These are phyloP conservation scores for Eleusine coracana DNA, from an alignment of 176 grass and related monocot species.

Conservation along the genomic window DNA sequence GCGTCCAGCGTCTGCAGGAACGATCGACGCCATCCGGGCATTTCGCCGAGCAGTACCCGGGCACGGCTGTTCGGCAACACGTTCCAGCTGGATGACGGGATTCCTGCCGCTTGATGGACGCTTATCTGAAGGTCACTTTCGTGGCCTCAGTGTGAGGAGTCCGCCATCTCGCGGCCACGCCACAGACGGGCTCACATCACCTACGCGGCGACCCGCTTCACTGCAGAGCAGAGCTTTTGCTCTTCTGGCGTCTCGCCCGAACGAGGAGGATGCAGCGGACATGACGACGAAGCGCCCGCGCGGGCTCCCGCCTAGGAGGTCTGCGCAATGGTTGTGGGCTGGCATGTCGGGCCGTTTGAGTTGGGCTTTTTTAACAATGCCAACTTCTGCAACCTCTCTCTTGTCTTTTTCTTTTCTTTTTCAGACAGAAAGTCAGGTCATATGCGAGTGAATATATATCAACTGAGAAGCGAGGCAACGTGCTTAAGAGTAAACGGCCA, in stretches of 20 bases:
- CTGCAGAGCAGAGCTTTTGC: too few relatives aligned
- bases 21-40: neutral
- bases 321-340: neutral
- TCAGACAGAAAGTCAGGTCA: neutral
- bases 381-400: neutral
- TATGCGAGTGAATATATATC: neutral
- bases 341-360: neutral
- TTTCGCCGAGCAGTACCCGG: neutral
- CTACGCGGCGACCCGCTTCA: too few relatives aligned
- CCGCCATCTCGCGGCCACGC: too few relatives aligned
- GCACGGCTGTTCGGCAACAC: neutral
- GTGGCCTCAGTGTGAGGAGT: too few relatives aligned
- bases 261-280: too few relatives aligned
- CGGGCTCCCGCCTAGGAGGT: too few relatives aligned
- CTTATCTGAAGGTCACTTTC: neutral
- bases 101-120: neutral
- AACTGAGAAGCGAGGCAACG: neutral
- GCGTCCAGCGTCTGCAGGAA: neutral
- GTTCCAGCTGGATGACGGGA: neutral
- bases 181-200: too few relatives aligned
- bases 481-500: neutral
- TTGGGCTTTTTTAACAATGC: neutral
- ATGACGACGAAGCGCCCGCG: too few relatives aligned
- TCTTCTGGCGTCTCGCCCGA: too few relatives aligned
- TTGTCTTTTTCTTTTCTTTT: neutral